Evolutionary conservation across 2,329 filamentous ascomycete species (phyloP).

Genomic region (Davidsoniella virescens): DNA sequence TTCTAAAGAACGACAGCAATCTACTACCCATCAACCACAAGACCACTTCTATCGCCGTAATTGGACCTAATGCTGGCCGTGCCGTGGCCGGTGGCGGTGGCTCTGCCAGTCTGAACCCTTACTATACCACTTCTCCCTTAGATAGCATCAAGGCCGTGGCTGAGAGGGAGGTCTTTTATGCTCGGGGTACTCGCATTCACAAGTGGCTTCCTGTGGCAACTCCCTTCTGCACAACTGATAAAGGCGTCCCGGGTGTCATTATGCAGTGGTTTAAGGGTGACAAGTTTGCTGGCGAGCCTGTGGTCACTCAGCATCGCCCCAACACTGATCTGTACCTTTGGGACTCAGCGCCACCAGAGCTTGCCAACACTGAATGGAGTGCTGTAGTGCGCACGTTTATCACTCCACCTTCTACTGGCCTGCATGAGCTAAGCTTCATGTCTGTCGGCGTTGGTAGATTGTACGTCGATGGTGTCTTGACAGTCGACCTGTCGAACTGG

Average conservation of each 20-base stretch:
- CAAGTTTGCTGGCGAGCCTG: slow-evolving; percentile 40
- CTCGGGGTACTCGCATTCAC: slow-evolving; percentile 45
- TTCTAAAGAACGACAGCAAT: slow-evolving; percentile 45
- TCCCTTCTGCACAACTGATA: slow-evolving; percentile 37
- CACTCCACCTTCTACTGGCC: slow-evolving; percentile 41
- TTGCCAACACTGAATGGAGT: slow-evolving; percentile 47
- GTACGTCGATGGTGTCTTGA: slow-evolving; percentile 41
- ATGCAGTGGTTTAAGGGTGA: slow-evolving; percentile 51
- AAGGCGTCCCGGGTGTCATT: slow-evolving; percentile 42
- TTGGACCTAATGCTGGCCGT: slow-evolving; percentile 50
- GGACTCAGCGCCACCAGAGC: slow-evolving; percentile 47
- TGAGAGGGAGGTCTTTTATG: slow-evolving; percentile 40
- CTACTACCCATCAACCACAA: slow-evolving; percentile 41
- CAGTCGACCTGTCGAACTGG: slow-evolving; percentile 53
- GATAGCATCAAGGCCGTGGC: slow-evolving; percentile 42
- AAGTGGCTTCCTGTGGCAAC: slow-evolving; percentile 51
- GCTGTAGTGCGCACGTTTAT: slow-evolving; percentile 45
- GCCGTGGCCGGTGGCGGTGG: slow-evolving; percentile 53
- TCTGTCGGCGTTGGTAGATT: slow-evolving; percentile 48
- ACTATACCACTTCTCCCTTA: slow-evolving; percentile 49
- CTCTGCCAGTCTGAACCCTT: slow-evolving; percentile 51
- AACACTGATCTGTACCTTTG: slow-evolving; percentile 55
- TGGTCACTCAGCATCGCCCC: slow-evolving; percentile 39
- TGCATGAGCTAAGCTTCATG: slow-evolving; percentile 51
- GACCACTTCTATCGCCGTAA: slow-evolving; percentile 44